Percentiles rank a stretch among this genome's conserved stretches.
phyloP scores from a whole-genome alignment of 352 stramenopile genomes.

The Globisporangium irregulare region DNA sequence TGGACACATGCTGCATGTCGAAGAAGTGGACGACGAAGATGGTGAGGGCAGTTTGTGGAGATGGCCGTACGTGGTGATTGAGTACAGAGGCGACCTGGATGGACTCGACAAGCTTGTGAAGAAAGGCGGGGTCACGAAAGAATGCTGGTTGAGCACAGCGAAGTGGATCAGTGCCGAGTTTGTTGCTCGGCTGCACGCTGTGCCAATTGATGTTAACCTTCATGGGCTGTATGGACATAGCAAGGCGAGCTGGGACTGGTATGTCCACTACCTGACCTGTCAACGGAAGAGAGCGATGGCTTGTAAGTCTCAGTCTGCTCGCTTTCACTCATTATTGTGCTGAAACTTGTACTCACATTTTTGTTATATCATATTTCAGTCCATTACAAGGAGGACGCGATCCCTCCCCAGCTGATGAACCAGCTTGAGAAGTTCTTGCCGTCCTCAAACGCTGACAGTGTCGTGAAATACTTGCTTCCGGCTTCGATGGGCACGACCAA shows the following conservation, averaged over 20 bases:
- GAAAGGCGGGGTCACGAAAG: constrained; percentile 42
- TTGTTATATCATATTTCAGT: constrained; percentile 31
- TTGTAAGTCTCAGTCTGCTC: constrained; percentile 42
- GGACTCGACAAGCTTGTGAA: constrained; percentile 54
- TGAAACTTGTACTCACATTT: constrained; percentile 3
- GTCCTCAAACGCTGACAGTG: constrained; percentile 19
- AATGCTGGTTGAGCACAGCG: constrained; percentile 51
- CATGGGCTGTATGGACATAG: constrained; percentile 57
- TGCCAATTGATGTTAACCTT: constrained; percentile 43
- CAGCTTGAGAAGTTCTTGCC: constrained; percentile 63
- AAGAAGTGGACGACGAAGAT: constrained; percentile 67
- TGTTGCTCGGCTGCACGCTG: constrained; percentile 53
- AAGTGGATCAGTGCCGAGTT: constrained; percentile 63
- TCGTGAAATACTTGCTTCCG: constrained; percentile 43
- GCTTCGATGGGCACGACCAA: constrained; percentile 17
- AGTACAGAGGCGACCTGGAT: constrained; percentile 51
- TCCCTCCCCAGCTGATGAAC: constrained; percentile 61
- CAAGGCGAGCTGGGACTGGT: constrained; percentile 78
- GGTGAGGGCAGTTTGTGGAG: constrained; percentile 69
- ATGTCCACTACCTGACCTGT: constrained; percentile 70
- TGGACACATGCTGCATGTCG: constrained; percentile 51
- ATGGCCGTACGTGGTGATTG: constrained; percentile 82
- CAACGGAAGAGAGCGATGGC: constrained; percentile 59
- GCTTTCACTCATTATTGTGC: not conserved
- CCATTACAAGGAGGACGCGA: constrained; percentile 48